Percentiles rank a stretch among this genome's conserved stretches.
These are phyloP conservation scores for sunflower (Helianthus annuus) DNA, from an alignment of 129 eudicot genomes.

Conservation along the genomic window HanXRQr2.0-SUNRISE NC_035441.2:169160531-169161030, in stretches of 20 bases:
- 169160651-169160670: constrained; percentile 82
- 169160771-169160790: constrained; percentile 3
- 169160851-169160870: constrained; percentile 23
- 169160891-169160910: too few relatives aligned
- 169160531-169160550: constrained; percentile 3
- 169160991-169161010: too few relatives aligned
- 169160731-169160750: constrained; percentile 52
- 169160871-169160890: constrained; percentile 12
- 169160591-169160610: constrained; percentile 27
- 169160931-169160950: too few relatives aligned
- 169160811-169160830: background rate
- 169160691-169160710: constrained; percentile 58
- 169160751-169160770: constrained; percentile 64
- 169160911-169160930: too few relatives aligned
- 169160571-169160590: background rate
- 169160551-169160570: constrained; percentile 22
- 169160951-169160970: too few relatives aligned
- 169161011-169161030: too few relatives aligned
- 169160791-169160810: constrained; percentile 18
- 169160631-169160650: constrained; percentile 87
- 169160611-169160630: constrained; percentile 96
- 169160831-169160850: constrained; percentile 29
- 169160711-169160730: constrained; percentile 39
- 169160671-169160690: constrained; percentile 70
- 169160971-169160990: too few relatives aligned